Evolutionary conservation across 2,329 filamentous ascomycete species (phyloP).

Genomic region (Zasmidium angulare): DNA sequence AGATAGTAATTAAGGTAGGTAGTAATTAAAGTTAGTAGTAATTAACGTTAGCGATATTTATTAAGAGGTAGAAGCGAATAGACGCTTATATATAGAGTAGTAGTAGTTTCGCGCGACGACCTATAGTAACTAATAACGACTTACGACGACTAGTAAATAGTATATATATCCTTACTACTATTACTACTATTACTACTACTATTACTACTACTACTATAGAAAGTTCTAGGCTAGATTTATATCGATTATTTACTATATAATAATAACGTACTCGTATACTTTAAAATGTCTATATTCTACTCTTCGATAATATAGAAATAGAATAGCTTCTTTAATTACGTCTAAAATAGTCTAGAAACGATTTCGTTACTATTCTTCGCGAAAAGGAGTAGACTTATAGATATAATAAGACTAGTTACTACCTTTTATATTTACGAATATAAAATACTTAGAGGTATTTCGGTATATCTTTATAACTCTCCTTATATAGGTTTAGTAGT

Average conservation of each 20-base stretch:
- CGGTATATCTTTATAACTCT: not conserved
- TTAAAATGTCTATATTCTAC: not conserved
- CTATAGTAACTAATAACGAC: too few species aligned
- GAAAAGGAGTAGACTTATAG: not conserved
- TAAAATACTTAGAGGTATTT: not conserved
- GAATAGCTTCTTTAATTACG: not conserved
- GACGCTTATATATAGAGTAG: too few species aligned
- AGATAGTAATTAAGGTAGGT: too few species aligned
- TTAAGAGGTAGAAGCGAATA: too few species aligned
- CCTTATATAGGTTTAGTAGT: not conserved
- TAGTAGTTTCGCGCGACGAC: too few species aligned
- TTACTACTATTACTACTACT: too few species aligned
- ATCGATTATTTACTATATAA: not conserved
- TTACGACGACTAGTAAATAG: too few species aligned
- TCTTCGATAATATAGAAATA: not conserved
- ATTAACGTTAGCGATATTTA: too few species aligned
- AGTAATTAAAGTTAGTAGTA: too few species aligned
- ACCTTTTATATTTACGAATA: not conserved
- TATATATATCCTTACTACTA: too few species aligned
- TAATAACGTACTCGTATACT: not conserved
- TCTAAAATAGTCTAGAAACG: not conserved
- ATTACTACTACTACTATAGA: too few species aligned
- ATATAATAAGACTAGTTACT: not conserved
- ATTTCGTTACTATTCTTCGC: not conserved
- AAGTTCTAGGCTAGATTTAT: too few species aligned